Evolutionary conservation across 2,329 filamentous ascomycete species (phyloP).

Genomic region (Hansfordia pulvinata): DNA sequence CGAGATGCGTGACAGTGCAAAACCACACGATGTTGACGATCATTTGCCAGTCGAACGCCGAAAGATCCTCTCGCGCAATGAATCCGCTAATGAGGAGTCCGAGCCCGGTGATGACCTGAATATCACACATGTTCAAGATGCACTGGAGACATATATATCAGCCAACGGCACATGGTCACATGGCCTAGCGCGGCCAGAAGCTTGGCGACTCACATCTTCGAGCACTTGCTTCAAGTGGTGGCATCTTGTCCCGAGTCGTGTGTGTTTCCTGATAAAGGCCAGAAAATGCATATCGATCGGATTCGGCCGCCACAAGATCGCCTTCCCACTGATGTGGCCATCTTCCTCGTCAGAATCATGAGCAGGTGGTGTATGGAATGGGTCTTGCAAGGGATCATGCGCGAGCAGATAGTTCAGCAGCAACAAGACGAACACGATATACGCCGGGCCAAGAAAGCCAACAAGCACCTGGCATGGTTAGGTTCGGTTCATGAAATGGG

Average conservation of each 20-base stretch:
- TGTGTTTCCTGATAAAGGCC: background rate
- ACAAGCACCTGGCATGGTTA: background rate
- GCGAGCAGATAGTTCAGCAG: background rate
- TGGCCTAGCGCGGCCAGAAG: too few relatives aligned
- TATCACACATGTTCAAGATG: slow-evolving; percentile 1
- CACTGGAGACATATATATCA: too few relatives aligned
- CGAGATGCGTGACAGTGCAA: background rate
- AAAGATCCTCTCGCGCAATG: background rate
- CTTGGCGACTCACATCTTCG: too few relatives aligned
- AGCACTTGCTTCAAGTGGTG: too few relatives aligned
- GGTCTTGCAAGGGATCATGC: background rate
- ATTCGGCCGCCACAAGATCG: background rate
- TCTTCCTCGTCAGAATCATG: background rate
- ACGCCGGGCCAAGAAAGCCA: background rate
- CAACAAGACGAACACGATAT: background rate
- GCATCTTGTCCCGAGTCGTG: too few relatives aligned
- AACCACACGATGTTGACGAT: background rate
- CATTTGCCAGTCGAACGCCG: background rate
- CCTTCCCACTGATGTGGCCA: too few relatives aligned
- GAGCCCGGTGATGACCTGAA: background rate
- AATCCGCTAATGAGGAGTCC: background rate
- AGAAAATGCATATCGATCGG: background rate
- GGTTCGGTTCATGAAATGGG: background rate
- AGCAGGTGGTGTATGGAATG: too few relatives aligned
- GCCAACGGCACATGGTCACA: too few relatives aligned